Conservation (phyloP, 163 green algal species). For the Chlamydomonas reinhardtii region DNA sequence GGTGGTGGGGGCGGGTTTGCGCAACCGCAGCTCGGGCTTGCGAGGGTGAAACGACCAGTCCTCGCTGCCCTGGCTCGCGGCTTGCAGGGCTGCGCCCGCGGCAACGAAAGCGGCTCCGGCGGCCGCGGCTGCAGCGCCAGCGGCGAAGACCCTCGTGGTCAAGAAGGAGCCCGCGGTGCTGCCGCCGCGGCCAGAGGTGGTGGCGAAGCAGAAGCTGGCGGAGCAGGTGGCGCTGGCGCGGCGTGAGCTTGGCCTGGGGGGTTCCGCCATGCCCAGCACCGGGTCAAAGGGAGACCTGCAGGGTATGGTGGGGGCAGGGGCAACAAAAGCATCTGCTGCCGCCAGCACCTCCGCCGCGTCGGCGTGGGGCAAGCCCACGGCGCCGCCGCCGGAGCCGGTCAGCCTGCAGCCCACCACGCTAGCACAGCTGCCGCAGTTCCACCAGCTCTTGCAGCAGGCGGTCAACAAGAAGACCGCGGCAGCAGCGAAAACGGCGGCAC, state of each 20-base stretch:
- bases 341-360: not conserved
- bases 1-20: too few relatives aligned
- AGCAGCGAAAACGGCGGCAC: constrained; percentile 25
- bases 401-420: constrained; percentile 38
- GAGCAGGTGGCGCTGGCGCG: constrained; percentile 36
- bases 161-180: constrained; percentile 4
- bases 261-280: not conserved
- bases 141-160: constrained; percentile 3
- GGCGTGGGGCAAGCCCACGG: constrained; percentile 31
- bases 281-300: constrained; percentile 48
- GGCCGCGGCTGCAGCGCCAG: not conserved
- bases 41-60: too few relatives aligned
- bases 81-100: not conserved
- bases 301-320: not conserved
- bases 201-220: constrained; percentile 30
- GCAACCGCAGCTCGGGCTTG: too few relatives aligned
- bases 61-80: too few relatives aligned
- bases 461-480: constrained; percentile 28
- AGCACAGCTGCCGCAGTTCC: constrained; percentile 43
- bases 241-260: constrained; percentile 18
- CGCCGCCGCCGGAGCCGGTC: not conserved
- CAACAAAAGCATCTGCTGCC: not conserved
- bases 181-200: constrained; percentile 37
- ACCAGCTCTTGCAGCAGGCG: constrained; percentile 48
- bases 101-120: not conserved